Evolutionary conservation across 2,329 filamentous ascomycete species (phyloP), one percentile per base, ranked within the genome.

Genomic region (Aspergillus sp.): DNA sequence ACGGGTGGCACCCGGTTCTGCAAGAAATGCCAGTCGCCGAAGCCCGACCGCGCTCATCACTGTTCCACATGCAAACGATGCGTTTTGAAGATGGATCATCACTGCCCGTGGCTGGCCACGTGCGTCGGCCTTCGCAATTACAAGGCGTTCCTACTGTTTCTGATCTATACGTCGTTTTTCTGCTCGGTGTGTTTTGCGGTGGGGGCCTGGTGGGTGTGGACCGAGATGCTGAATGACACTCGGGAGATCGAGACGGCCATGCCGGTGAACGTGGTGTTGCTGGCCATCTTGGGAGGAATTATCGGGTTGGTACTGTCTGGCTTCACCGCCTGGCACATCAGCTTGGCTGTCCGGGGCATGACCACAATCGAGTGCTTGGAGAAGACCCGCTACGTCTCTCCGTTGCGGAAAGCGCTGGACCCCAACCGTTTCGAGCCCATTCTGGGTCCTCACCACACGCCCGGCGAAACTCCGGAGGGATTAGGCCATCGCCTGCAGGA

Each of bases 71-170:
- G 91, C 64, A 78, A 81, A 46, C 81, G 82, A 52, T 98, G 91
- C 58, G 88, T 98, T 15, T 71, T 98, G 58, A 98, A 98, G 69
- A 98, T 98, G 91, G 91, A 98, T 57, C 91, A 98, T 60, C 91
- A 98, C 65, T 98, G 91, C 58, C 91, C 91, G 11, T 98, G 91
- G 91, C 72, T 98, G 30, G 89, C 91, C 16, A 94, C 86, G 3
- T 98, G 91, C 60, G 83, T 98, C 38, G 91, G 91, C 13, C 68
- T 98, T 43, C 78, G 77, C 53, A 98, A 98, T 63, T 93, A 95
- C 70, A 98, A 98, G 64, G 74, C 88, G 0, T 98, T 98, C 55
- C 59, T 98, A 33, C 72, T 96, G 3, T 98, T 96, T 58, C 69
- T 98, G 15, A 74, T 88, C 35, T 96, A 98, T 58, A 86, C 84